Evolutionary conservation across 2,329 filamentous ascomycete species (phyloP).

Genomic region (Elsinoe batatas): DNA sequence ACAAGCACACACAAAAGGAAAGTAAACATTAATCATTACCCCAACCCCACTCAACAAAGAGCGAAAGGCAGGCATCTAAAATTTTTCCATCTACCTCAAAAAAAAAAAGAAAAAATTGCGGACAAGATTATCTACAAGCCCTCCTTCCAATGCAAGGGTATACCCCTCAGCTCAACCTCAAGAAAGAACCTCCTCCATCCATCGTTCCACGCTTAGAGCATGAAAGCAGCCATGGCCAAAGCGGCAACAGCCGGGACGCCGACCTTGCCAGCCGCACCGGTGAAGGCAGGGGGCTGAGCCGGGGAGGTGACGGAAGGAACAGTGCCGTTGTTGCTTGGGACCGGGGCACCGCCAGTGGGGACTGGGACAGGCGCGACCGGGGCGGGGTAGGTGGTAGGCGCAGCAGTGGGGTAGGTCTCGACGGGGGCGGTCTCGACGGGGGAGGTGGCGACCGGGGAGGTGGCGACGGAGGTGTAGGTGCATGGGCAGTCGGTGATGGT

Average conservation of each 20-base stretch:
- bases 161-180: neutral
- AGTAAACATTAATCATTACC: constrained; percentile 4
- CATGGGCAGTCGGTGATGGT: constrained; percentile 25
- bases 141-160: neutral
- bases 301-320: constrained; percentile 18
- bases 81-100: neutral
- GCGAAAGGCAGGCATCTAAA: neutral
- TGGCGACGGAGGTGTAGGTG: constrained; percentile 43
- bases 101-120: too few species aligned
- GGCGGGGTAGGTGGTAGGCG: neutral
- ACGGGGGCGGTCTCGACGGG: neutral
- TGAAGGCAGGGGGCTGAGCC: constrained; percentile 32
- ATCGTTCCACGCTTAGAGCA: neutral
- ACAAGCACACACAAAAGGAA: neutral
- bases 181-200: neutral
- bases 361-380: constrained; percentile 7
- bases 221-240: constrained; percentile 31
- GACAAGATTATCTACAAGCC: neutral
- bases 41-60: neutral
- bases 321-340: constrained; percentile 15
- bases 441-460: constrained; percentile 20
- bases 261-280: constrained; percentile 42
- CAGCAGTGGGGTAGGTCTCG: constrained; percentile 11
- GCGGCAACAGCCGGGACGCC: constrained; percentile 36
- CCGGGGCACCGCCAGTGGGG: constrained; percentile 14